Conservation (phyloP, 371 early-diverging fungal genomes). For the Apophysomyces ossiformis region DNA sequence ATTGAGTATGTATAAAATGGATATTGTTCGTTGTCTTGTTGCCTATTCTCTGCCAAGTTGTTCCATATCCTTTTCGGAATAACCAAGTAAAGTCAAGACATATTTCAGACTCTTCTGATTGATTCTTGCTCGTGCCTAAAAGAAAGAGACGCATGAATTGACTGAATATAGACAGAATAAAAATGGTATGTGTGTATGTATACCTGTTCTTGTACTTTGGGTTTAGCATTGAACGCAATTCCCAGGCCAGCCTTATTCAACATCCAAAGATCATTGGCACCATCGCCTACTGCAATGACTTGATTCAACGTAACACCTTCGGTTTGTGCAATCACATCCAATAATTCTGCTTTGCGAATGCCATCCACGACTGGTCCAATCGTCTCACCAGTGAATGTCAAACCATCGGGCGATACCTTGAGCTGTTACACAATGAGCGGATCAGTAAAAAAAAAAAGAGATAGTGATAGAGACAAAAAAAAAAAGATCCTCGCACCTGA, state of each 20-base stretch:
- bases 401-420: constrained; percentile 82
- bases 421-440: constrained; percentile 47
- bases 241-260: constrained; percentile 95
- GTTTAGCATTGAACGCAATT: constrained; percentile 99
- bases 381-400: constrained; percentile 83
- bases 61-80: constrained; percentile 55
- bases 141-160: background rate
- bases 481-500: constrained; percentile 52
- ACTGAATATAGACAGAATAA: background rate
- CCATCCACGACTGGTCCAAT: constrained; percentile 91
- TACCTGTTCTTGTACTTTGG: constrained; percentile 88
- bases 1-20: no score
- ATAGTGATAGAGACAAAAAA: constrained; percentile 12
- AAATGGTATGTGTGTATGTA: background rate
- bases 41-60: constrained; percentile 30
- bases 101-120: constrained; percentile 89
- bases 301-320: constrained; percentile 85
- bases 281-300: constrained; percentile 99
- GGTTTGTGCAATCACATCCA: constrained; percentile 93
- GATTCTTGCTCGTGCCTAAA: constrained; percentile 84
- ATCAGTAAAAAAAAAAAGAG: constrained; percentile 11
- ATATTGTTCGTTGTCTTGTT: background rate
- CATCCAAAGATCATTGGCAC: constrained; percentile 99
- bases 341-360: constrained; percentile 89
- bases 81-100: constrained; percentile 66